Percentiles rank a stretch among this genome's conserved stretches.
Conservation (phyloP, 2,329 filamentous ascomycete species). For the Rhynchosporium graminicola region DNA sequence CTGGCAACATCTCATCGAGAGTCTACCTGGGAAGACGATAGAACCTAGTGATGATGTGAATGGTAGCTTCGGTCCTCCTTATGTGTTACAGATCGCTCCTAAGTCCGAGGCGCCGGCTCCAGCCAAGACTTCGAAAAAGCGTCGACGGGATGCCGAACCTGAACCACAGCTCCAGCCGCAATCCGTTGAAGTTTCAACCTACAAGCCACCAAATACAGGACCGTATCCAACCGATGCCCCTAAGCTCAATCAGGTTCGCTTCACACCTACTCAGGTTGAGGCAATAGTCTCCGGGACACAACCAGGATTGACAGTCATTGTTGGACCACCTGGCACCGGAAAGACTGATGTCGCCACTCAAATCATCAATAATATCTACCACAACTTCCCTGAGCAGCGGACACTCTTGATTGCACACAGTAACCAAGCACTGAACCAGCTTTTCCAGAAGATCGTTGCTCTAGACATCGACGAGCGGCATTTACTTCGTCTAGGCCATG, state of each 20-base stretch:
- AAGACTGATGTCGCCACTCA: constrained; percentile 99
- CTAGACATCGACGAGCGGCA: constrained; percentile 95
- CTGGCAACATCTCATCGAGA: constrained; percentile 91
- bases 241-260: constrained; percentile 79
- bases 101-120: constrained; percentile 53
- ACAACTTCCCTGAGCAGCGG: constrained; percentile 92
- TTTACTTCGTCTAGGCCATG: constrained; percentile 86
- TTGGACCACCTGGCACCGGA: constrained; percentile 93
- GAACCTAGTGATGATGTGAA: constrained; percentile 73
- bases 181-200: constrained; percentile 81
- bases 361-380: constrained; percentile 98
- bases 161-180: constrained; percentile 62
- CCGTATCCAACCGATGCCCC: constrained; percentile 86
- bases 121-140: constrained; percentile 76
- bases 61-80: constrained; percentile 81
- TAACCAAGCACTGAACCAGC: constrained; percentile 95
- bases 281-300: constrained; percentile 93
- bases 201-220: constrained; percentile 83
- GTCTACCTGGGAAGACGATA: constrained; percentile 82
- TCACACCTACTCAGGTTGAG: constrained; percentile 88
- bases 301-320: constrained; percentile 88
- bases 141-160: constrained; percentile 75
- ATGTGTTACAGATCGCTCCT: constrained; percentile 71
- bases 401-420: constrained; percentile 94
- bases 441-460: constrained; percentile 97